A percentile compares a stretch with the other conserved stretches of the same genome.
These are phyloP conservation scores for Ustilago shanxiensis DNA, from an alignment of 1,284 basidiomycete genomes.

Conservation along the genomic window DNA sequence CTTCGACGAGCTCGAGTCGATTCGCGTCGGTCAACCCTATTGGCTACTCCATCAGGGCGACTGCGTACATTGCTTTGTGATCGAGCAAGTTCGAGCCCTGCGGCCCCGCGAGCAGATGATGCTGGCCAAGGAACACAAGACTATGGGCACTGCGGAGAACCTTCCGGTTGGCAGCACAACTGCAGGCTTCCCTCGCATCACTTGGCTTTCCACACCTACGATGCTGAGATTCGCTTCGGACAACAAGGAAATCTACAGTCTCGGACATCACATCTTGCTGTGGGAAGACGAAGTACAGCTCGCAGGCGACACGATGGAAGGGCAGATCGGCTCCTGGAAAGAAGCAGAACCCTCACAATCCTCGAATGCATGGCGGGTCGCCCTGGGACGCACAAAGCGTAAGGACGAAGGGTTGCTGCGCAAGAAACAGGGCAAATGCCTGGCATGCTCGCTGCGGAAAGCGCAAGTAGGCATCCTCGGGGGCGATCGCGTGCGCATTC, in stretches of 20 bases:
- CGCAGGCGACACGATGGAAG: background rate
- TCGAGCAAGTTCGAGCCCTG: conserved; percentile 40
- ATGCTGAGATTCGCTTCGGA: conserved; percentile 45
- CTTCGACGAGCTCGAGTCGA: conserved; percentile 22
- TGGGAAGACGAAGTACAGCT: conserved; percentile 17
- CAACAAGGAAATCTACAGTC: conserved; percentile 33
- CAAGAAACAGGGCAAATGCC: conserved; percentile 44
- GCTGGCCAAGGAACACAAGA: background rate
- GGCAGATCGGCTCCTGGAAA: background rate
- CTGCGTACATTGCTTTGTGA: conserved; percentile 41
- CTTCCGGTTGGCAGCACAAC: conserved; percentile 2
- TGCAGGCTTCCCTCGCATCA: conserved; percentile 33
- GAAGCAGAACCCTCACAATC: background rate
- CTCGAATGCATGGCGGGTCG: conserved; percentile 16
- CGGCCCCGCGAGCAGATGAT: conserved; percentile 30
- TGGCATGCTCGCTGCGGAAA: conserved; percentile 41
- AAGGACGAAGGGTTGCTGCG: conserved; percentile 37
- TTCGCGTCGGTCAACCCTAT: conserved; percentile 44
- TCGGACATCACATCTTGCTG: conserved; percentile 44
- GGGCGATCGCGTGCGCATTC: conserved; percentile 33
- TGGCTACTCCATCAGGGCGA: conserved; percentile 53
- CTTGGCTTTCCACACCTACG: conserved; percentile 41
- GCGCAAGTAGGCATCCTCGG: conserved; percentile 48
- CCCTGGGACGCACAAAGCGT: conserved; percentile 20
- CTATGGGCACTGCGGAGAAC: conserved; percentile 5